Conservation (phyloP, 192 early-diverging fungal species). For the Backusella macrospora region DNA sequence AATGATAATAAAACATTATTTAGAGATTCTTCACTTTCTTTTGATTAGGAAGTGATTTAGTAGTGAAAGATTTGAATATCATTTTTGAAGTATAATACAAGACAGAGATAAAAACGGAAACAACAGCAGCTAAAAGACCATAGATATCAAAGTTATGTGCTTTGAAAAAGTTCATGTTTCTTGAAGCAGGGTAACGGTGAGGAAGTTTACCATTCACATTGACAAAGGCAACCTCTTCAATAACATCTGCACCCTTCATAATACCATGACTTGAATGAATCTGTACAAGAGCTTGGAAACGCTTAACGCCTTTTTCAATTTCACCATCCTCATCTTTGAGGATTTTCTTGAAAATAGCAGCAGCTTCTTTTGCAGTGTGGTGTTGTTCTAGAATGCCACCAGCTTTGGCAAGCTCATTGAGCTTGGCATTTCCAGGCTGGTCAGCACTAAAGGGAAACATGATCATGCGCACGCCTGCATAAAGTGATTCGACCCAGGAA, state of each 20-base stretch:
- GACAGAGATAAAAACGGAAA: not conserved
- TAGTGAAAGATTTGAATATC: too few relatives aligned
- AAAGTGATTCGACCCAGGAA: conserved; percentile 37
- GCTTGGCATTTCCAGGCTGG: conserved; percentile 20
- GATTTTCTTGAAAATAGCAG: not conserved
- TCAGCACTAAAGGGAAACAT: conserved; percentile 35
- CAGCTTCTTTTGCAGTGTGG: not conserved
- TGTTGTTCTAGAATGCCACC: not conserved
- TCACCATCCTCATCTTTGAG: not conserved
- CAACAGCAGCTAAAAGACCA: not conserved
- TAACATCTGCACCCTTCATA: conserved; percentile 18
- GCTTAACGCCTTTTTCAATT: not conserved
- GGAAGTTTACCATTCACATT: conserved; percentile 13
- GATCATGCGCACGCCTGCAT: conserved; percentile 28
- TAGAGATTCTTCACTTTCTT: not conserved
- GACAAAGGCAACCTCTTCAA: conserved; percentile 32
- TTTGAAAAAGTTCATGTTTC: conserved; percentile 27
- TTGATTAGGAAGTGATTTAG: not conserved
- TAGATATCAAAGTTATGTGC: conserved; percentile 26
- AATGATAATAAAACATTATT: too few relatives aligned
- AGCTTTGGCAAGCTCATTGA: not conserved
- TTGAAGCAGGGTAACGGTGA: conserved; percentile 21
- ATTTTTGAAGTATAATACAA: not conserved
- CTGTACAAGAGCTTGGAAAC: conserved; percentile 18
- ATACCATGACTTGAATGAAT: conserved; percentile 15